Conservation (phyloP, 1,284 basidiomycete genomes). For the Microstroma glucosiphilum region DNA sequence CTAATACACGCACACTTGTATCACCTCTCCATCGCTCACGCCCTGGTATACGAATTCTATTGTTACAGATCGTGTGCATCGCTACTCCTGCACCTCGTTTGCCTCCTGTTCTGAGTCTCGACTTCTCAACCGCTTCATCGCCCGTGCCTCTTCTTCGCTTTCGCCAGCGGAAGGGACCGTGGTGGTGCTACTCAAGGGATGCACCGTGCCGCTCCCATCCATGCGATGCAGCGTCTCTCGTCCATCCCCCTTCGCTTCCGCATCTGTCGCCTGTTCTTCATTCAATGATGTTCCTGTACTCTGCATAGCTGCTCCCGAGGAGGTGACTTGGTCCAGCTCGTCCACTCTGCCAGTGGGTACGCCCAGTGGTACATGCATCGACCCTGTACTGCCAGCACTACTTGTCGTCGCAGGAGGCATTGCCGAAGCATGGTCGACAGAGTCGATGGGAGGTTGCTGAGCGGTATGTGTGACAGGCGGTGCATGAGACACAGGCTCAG, state of each 20-base stretch:
- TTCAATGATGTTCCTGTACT: neutral
- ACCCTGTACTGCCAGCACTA: neutral
- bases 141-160: too few relatives aligned
- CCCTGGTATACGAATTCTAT: too few relatives aligned
- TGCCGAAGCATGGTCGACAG: neutral
- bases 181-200: neutral
- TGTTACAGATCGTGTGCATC: too few relatives aligned
- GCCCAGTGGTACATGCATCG: neutral
- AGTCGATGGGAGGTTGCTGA: neutral
- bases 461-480: neutral
- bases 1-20: too few relatives aligned
- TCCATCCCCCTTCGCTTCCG: neutral
- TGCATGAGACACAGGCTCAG: neutral
- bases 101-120: too few relatives aligned
- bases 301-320: neutral
- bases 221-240: neutral
- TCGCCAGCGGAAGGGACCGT: neutral
- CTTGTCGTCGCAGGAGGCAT: neutral
- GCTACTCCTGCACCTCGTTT: too few relatives aligned
- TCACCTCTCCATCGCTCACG: too few relatives aligned
- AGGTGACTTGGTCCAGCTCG: conserved; percentile 2
- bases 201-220: neutral
- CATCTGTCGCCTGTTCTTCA: neutral
- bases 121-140: too few relatives aligned
- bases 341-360: conserved; percentile 1